phyloP scores from a whole-genome alignment of 2,329 filamentous ascomycete genomes.

The Penicillium expansum region DNA sequence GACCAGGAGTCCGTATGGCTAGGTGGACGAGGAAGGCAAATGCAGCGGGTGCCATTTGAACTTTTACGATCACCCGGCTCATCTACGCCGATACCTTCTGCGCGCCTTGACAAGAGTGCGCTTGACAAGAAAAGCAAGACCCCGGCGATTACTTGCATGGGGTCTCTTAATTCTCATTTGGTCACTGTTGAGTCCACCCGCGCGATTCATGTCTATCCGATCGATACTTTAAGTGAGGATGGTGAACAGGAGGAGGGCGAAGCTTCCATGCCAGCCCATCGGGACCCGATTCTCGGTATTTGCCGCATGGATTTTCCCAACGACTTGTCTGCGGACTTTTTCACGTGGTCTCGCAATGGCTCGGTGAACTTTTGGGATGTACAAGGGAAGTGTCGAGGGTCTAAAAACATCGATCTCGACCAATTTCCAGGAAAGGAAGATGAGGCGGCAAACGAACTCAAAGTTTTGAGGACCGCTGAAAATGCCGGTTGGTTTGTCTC shows the following conservation, averaged over 20 bases:
- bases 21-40: conserved; percentile 63
- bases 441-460: conserved; percentile 56
- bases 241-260: conserved; percentile 29
- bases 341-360: conserved; percentile 84
- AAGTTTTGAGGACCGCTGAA: conserved; percentile 57
- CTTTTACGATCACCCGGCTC: conserved; percentile 35
- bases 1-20: conserved; percentile 61
- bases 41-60: conserved; percentile 48
- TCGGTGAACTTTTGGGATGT: conserved; percentile 78
- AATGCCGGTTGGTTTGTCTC: conserved; percentile 68
- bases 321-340: conserved; percentile 66
- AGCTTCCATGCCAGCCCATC: conserved; percentile 54
- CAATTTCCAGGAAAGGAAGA: conserved; percentile 48
- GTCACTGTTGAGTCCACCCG: conserved; percentile 73
- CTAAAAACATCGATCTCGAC: conserved; percentile 68
- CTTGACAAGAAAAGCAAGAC: conserved; percentile 29
- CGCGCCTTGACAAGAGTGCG: conserved; percentile 20
- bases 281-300: conserved; percentile 66
- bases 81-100: conserved; percentile 26
- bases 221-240: conserved; percentile 44
- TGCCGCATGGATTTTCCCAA: conserved; percentile 62
- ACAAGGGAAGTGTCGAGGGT: conserved; percentile 65
- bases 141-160: conserved; percentile 61
- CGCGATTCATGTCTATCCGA: conserved; percentile 62
- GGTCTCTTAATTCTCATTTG: conserved; percentile 64